Conservation (phyloP, 768 basidiomycete genomes). For the Naganishia kalamii region DNA sequence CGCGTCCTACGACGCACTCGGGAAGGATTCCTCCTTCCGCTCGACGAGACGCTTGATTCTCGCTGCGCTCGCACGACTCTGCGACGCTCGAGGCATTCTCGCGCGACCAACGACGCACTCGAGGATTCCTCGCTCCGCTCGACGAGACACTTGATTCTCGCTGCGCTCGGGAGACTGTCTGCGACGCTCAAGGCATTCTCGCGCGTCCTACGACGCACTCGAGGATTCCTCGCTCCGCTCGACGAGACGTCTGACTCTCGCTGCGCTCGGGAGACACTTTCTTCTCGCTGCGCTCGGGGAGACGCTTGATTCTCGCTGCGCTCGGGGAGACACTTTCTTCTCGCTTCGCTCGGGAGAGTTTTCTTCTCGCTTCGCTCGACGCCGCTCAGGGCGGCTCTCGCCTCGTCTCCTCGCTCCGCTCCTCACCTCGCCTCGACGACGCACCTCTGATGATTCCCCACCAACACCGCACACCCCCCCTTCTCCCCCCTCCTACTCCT, state of each 20-base stretch:
- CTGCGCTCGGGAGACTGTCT: too few relatives aligned
- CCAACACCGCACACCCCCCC: constrained; percentile 54
- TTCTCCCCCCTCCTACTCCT: constrained; percentile 28
- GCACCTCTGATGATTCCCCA: constrained; percentile 80
- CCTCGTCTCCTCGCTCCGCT: neutral
- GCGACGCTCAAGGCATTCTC: neutral
- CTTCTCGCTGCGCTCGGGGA: too few relatives aligned
- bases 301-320: too few relatives aligned
- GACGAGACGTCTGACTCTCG: neutral
- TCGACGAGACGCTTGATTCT: too few relatives aligned
- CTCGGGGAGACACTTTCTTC: neutral
- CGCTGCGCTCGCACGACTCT: too few relatives aligned
- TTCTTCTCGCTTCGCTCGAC: too few relatives aligned
- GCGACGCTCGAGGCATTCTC: neutral
- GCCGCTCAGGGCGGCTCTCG: neutral
- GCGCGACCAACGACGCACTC: neutral
- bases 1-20: too few relatives aligned
- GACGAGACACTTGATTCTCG: too few relatives aligned
- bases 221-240: neutral
- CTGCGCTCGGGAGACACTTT: neutral
- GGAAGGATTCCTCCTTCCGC: too few relatives aligned
- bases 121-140: too few relatives aligned
- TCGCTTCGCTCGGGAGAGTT: too few relatives aligned
- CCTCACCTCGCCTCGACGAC: neutral
- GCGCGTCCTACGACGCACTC: neutral